Base-by-base conservation (phyloP, 2,329 filamentous ascomycete species). In the Ascochyta koolunga region DNA sequence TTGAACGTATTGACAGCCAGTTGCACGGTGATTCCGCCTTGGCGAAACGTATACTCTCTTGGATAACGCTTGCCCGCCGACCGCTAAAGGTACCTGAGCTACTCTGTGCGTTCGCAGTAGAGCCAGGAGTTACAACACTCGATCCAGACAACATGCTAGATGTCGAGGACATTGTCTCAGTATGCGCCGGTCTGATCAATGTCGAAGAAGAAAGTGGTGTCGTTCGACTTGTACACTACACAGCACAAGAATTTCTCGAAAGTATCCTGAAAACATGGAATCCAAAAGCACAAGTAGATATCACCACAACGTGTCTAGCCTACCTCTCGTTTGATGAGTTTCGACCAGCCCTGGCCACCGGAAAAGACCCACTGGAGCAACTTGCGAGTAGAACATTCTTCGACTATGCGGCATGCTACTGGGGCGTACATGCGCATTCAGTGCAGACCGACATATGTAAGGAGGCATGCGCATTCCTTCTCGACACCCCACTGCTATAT, bases 1-100 rank as follows among this genome's bases (percentile, higher is more conserved):
- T 83, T 65, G 33, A 75, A 2, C 66, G 79, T 18, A 80, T 83
- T 24, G 43, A 74, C n/a, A 52, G 59, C 0, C 79, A 83, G 41
- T 9, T 59, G 0, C 1, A 44, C 1, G 73, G 70, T 3, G 57
- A 71, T 9, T 32, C 37, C n/a, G 50, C 71, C 0, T 65, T 80
- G 33, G 80, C 80, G 0, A 76, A 69, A 24, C 43, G 44, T 13
- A 45, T 57, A 22, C 46, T 66, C 9, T 54, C 54, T 4, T 66
- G 58, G 64, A 60, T 66, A 25, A 50, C 56, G 9, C 58, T 22
- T 35, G 60, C 61, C 6, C 37, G 49, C 31, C 24, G 54, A 19
- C 51, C 46, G 16, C 54, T 66, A n/a, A 62, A 56, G 11, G 59
- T 35, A 10, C 13, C 6, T 2, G 60, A 63, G 33, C 21, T 66